Evolutionary conservation across 2,329 filamentous ascomycete genomes (phyloP).

Genomic region (Nigrospora oryzae): DNA sequence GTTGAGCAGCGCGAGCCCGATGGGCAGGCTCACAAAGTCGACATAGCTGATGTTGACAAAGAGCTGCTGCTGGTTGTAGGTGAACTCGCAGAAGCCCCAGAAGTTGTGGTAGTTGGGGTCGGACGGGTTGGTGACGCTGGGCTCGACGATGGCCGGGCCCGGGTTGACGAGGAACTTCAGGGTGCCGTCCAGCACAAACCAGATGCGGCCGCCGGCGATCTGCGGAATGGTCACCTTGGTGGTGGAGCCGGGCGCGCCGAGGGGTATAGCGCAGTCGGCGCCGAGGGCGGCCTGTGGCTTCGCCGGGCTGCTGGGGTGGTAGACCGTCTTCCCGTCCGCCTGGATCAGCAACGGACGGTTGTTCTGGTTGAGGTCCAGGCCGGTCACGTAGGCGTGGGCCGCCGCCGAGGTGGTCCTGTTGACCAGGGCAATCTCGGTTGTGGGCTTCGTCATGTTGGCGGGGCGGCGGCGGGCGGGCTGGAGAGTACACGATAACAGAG

Average conservation of each 20-base stretch:
- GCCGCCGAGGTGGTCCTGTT: constrained; percentile 56
- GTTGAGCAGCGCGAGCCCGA: constrained; percentile 45
- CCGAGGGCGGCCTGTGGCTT: constrained; percentile 39
- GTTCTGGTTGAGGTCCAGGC: constrained; percentile 50
- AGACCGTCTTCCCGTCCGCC: constrained; percentile 56
- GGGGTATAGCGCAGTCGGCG: constrained; percentile 51
- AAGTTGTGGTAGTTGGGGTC: constrained; percentile 53
- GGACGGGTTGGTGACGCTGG: constrained; percentile 57
- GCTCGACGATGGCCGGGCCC: constrained; percentile 65
- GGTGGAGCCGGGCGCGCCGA: constrained; percentile 53
- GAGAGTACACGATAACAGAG: background rate
- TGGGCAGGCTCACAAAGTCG: constrained; percentile 64
- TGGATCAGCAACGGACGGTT: constrained; percentile 54
- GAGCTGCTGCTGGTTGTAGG: constrained; percentile 45
- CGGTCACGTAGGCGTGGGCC: constrained; percentile 65
- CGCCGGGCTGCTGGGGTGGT: constrained; percentile 54
- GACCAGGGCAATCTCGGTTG: constrained; percentile 51
- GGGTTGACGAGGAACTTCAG: constrained; percentile 65
- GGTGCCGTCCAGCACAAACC: constrained; percentile 53
- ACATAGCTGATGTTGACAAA: constrained; percentile 63
- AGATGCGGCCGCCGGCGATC: constrained; percentile 63
- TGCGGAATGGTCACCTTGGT: constrained; percentile 58
- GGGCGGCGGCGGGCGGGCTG: background rate
- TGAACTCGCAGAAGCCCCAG: constrained; percentile 65
- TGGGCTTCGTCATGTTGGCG: constrained; percentile 26